Conservation (phyloP, 2,329 filamentous ascomycete genomes). For the Sporothrix brasiliensis region DNA sequence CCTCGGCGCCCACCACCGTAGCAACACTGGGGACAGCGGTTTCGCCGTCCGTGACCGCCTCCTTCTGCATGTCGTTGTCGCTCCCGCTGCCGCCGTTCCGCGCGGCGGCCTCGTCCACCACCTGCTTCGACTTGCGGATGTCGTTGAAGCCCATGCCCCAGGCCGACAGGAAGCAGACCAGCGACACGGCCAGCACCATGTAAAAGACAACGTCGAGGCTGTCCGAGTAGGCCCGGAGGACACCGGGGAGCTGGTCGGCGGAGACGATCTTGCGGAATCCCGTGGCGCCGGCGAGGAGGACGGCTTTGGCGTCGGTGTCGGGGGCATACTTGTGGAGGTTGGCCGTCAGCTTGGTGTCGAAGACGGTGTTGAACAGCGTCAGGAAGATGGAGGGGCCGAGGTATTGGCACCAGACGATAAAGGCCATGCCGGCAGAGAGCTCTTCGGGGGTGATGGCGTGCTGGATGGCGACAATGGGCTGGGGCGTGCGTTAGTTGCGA, state of each 20-base stretch:
- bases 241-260: slow-evolving; percentile 40
- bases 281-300: slow-evolving; percentile 35
- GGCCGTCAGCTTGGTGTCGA: slow-evolving; percentile 47
- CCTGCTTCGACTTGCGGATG: slow-evolving; percentile 44
- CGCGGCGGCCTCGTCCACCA: slow-evolving; percentile 31
- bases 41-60: background rate
- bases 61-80: background rate
- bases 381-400: slow-evolving; percentile 56
- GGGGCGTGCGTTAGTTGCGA: background rate
- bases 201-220: slow-evolving; percentile 48
- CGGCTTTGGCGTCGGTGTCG: slow-evolving; percentile 10
- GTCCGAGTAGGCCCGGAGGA: slow-evolving; percentile 46
- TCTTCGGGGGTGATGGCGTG: slow-evolving; percentile 38
- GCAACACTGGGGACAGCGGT: background rate
- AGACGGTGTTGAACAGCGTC: slow-evolving; percentile 56
- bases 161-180: slow-evolving; percentile 44
- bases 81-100: slow-evolving; percentile 10
- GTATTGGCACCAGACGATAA: slow-evolving; percentile 55
- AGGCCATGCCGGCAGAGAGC: slow-evolving; percentile 39
- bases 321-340: slow-evolving; percentile 28
- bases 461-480: slow-evolving; percentile 41
- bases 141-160: slow-evolving; percentile 54
- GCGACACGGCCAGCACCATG: slow-evolving; percentile 44
- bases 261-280: slow-evolving; percentile 44
- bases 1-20: background rate